Evolutionary conservation across 495 filamentous ascomycete genomes (phyloP).

Genomic region (Neurospora terricola): DNA sequence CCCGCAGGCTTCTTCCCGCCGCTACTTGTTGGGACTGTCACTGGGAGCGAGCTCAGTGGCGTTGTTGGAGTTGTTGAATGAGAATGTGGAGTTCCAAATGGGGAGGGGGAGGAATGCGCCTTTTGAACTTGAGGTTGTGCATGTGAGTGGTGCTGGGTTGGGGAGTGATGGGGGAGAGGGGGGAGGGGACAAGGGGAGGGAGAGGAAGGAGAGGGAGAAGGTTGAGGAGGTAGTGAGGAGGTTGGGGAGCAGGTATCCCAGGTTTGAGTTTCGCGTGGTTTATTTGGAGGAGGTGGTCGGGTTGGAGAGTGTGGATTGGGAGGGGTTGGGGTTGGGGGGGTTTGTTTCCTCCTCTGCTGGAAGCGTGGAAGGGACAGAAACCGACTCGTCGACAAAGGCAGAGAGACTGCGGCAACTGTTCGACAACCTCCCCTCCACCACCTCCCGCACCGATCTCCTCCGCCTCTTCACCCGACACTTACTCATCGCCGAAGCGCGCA

Average conservation of each 20-base stretch:
- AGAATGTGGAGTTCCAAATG: conserved; percentile 52
- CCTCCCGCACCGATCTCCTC: conserved; percentile 66
- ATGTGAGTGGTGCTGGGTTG: conserved; percentile 29
- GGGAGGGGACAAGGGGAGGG: background rate
- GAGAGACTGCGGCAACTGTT: conserved; percentile 46
- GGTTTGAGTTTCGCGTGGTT: conserved; percentile 43
- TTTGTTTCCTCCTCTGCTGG: no score
- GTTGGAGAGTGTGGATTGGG: conserved; percentile 30
- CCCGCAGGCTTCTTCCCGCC: conserved; percentile 26
- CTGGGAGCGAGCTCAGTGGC: conserved; percentile 74
- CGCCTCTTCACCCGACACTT: conserved; percentile 59
- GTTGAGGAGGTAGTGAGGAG: conserved; percentile 1
- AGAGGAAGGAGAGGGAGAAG: background rate
- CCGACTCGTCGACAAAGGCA: conserved; percentile 7
- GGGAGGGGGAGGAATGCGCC: conserved; percentile 43
- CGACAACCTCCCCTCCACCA: conserved; percentile 51
- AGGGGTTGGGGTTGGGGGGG: background rate
- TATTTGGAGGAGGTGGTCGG: conserved; percentile 49
- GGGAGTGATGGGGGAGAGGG: no score
- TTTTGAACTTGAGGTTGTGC: conserved; percentile 57
- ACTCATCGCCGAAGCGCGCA: conserved; percentile 52
- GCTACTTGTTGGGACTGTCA: conserved; percentile 69
- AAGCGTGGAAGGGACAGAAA: no score
- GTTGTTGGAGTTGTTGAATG: conserved; percentile 64
- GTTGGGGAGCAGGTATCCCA: conserved; percentile 44